Base-by-base conservation (phyloP, 371 early-diverging fungal species). In the Chytridium lagenaria region DNA sequence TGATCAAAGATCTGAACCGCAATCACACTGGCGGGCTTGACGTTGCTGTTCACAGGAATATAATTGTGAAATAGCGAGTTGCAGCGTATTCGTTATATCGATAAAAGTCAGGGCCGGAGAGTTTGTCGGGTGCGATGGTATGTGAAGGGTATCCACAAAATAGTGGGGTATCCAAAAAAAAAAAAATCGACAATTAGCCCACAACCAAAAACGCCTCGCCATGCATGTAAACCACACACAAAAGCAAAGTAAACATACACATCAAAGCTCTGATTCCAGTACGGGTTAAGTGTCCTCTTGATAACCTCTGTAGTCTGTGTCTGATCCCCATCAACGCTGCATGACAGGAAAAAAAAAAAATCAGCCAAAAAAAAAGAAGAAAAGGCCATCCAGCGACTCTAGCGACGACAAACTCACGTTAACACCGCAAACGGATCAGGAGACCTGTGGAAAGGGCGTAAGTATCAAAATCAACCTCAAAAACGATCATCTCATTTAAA, bases 1-100 rank as follows among this genome's bases (percentile, higher is more conserved):
- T 96, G 96, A 83, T 98, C 98, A 86, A 96, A 98, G 30, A 98
- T 91, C 81, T 98, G 96, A 40, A 96, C 91, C 0, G 95, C 90
- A 69, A 97, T 86, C 15, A 95, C 90, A 75, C 94, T 93, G 69
- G 82, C 81, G 78, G 87, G 90, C 22, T 86, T 88, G 19, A 92
- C 92, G 78, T 86, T 84, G 59, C 92, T 92, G 82, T 37, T 74
- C 64, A 50, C 33, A 34, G 23, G n/a, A 69, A n/a, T n/a, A n/a
- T n/a, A n/a, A n/a, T n/a, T n/a, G n/a, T n/a, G n/a, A n/a, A n/a
- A n/a, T n/a, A n/a, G n/a, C n/a, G n/a, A n/a, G n/a, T n/a, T n/a
- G n/a, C n/a, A n/a, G n/a, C n/a, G n/a, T n/a, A n/a, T n/a, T n/a
- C n/a, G n/a, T n/a, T n/a, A n/a, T n/a, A n/a, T n/a, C n/a, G n/a